Conservation (phyloP, 225 moss, liverwort and hornwort species). For the Asterella californica region DNA sequence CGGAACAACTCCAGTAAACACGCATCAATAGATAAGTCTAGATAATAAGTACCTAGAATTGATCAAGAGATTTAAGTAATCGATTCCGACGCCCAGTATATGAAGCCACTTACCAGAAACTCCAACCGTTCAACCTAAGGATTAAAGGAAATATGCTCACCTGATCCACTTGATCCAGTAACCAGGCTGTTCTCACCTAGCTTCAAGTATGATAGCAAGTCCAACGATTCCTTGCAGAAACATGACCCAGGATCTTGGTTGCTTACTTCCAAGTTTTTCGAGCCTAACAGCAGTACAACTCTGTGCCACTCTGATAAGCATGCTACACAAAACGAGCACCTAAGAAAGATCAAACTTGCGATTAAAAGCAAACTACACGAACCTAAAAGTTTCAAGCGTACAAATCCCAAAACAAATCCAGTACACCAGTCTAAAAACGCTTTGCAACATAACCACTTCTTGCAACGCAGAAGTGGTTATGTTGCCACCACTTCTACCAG, state of each 20-base stretch:
- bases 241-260: not conserved
- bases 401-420: no score
- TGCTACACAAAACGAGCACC: no score
- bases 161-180: conserved; percentile 88
- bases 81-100: not conserved
- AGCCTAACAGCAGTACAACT: not conserved
- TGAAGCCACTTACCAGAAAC: not conserved
- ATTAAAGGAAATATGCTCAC: conserved; percentile 12
- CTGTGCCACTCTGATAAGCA: not conserved
- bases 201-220: conserved; percentile 27
- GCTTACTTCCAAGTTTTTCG: not conserved
- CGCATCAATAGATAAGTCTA: no score
- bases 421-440: no score
- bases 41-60: no score
- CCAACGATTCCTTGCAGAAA: not conserved
- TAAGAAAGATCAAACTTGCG: no score
- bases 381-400: no score
- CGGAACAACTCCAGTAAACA: conserved; percentile 48
- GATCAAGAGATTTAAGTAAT: not conserved
- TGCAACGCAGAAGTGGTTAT: not conserved
- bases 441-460: no score
- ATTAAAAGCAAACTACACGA: no score
- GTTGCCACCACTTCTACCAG: conserved; percentile 56
- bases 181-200: conserved; percentile 86
- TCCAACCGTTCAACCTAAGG: not conserved